Evolutionary conservation across 352 stramenopile genomes (phyloP), one percentile per base, ranked within the genome.

Genomic region (Blastocystis sp.): DNA sequence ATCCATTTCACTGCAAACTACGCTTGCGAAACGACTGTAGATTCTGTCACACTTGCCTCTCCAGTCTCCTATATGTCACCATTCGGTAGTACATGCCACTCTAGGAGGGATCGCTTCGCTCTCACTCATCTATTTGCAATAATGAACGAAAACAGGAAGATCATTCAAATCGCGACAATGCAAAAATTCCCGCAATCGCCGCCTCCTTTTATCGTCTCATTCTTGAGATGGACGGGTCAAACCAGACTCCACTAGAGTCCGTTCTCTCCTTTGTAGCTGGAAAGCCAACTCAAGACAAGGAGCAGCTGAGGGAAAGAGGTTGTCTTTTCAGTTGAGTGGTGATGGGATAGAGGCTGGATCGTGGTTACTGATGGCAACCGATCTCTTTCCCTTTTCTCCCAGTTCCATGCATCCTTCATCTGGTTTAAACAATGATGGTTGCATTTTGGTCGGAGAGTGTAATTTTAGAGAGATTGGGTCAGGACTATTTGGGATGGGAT

Each of bases 341-440:
- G n/a, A 32, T 57, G 21, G 11, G 6, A 0, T 59, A 78, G 67
- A 78, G 51, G 67, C 67, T 9, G 44, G 67, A 40, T 84, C 73
- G 29, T 84, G 73, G 73, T 14, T 84, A 49, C 51, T 84, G 27
- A 84, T 84, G 73, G 73, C 73, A 18, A 73, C 73, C 24, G 73
- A 84, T 64, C 27, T 84, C 18, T 32, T 84, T 36, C 73, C 73
- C 21, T 84, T 84, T 42, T 84, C 73, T 84, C 59, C 54, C 9
- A 84, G 21, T 59, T 40, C 54, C 18, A 38, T 84, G 27, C 21
- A 46, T 57, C 36, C 59, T 75, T 46, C 40, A 1, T 24, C 21
- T 40, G 16, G 14, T 36, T 69, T 72, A 21, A 34, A 24, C 29
- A 46, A 24, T 40, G 54, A 67, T n/a, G 54, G 51, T 71, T 16